phyloP scores from a whole-genome alignment of 805 yeast genomes.

The Saccharomycopsis fermentans region DNA sequence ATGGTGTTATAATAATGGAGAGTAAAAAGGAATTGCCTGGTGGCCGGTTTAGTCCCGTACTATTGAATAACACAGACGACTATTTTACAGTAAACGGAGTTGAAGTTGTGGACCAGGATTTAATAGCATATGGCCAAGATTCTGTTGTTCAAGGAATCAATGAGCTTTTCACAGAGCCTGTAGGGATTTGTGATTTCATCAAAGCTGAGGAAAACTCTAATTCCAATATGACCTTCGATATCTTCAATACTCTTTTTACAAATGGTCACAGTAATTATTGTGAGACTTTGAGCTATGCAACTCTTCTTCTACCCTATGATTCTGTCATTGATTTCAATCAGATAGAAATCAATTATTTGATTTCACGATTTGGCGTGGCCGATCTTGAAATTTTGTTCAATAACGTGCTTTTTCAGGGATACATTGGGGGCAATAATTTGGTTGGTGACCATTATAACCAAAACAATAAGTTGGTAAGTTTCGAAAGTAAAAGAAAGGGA shows the following conservation, averaged over 20 bases:
- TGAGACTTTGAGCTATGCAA: conserved; percentile 24
- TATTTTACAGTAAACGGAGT: conserved; percentile 29
- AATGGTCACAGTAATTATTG: conserved; percentile 1
- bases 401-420: conserved; percentile 31
- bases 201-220: neutral
- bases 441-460: conserved; percentile 20
- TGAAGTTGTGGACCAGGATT: conserved; percentile 46
- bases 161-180: conserved; percentile 32
- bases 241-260: neutral
- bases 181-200: conserved; percentile 22
- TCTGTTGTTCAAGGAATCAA: conserved; percentile 61
- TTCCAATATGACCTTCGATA: neutral
- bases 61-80: conserved; percentile 18
- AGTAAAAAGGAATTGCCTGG: conserved; percentile 18
- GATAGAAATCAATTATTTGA: conserved; percentile 38
- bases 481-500: conserved; percentile 27
- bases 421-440: conserved; percentile 33
- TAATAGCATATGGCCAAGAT: conserved; percentile 50
- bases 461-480: conserved; percentile 20
- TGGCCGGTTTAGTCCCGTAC: conserved; percentile 24
- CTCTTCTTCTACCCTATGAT: conserved; percentile 40
- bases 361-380: conserved; percentile 23
- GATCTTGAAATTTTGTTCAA: conserved; percentile 25
- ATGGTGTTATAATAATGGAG: conserved; percentile 23
- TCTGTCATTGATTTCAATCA: conserved; percentile 28